Evolutionary conservation across 345 rosid species (phyloP).

Genomic region (Jatropha curcas): DNA sequence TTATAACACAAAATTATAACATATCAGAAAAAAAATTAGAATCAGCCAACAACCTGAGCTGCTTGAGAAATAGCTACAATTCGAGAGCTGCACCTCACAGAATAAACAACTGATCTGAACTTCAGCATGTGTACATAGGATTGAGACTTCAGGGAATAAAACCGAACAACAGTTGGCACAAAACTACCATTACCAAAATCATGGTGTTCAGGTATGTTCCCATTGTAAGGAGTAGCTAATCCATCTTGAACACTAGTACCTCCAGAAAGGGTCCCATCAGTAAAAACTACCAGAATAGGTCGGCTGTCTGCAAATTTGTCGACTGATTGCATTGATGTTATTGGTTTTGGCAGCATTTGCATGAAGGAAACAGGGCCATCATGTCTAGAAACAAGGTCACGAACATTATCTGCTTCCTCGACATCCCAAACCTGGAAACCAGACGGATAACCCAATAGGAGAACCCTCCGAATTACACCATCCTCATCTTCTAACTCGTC

Average conservation of each 20-base stretch:
- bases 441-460: constrained; percentile 74
- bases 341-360: constrained; percentile 81
- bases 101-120: constrained; percentile 71
- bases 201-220: constrained; percentile 36
- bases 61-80: constrained; percentile 80
- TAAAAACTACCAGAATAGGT: constrained; percentile 76
- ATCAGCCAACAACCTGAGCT: constrained; percentile 59
- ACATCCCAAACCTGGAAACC: constrained; percentile 99
- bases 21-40: neutral
- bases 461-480: constrained; percentile 53
- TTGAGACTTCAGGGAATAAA: constrained; percentile 83
- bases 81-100: constrained; percentile 88
- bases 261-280: constrained; percentile 51
- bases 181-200: constrained; percentile 44
- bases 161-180: constrained; percentile 54
- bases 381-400: constrained; percentile 64
- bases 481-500: constrained; percentile 72
- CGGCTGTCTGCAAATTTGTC: constrained; percentile 60
- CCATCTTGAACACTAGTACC: constrained; percentile 44
- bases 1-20: neutral
- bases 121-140: constrained; percentile 67
- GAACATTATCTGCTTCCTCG: constrained; percentile 80
- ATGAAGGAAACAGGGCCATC: constrained; percentile 81
- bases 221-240: constrained; percentile 33
- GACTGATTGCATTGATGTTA: constrained; percentile 31